Evolutionary conservation across 2,329 filamentous ascomycete genomes (phyloP), one percentile per base, ranked within the genome.

Genomic region (Chrysosphaeria jannelii): DNA sequence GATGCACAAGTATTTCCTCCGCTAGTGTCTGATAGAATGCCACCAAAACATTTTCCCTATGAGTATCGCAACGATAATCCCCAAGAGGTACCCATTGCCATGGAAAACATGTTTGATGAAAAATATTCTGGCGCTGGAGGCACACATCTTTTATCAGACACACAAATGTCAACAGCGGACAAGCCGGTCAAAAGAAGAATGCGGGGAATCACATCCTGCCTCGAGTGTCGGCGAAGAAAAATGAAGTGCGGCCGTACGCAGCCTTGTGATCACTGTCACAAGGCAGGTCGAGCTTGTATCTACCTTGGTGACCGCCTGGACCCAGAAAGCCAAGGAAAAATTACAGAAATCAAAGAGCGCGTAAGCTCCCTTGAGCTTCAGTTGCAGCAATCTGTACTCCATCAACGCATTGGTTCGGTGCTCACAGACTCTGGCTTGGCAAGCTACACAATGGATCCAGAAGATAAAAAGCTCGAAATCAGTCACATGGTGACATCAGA

Each of bases 311-410:
- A 62, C 1, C 55, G 62, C 12, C 47, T 71, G n/a, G 69, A 76
- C 39, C 54, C 67, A 29, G 59, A 58, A 6, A 61, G 61, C 25
- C 66, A 72, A 40, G 51, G 65, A 33, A 65, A 64, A 33, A 49
- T 78, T 25, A 68, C 65, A 4, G 65, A 75, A 35, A 66, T 78
- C 39, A 78, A 78, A 43, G 70, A 78, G 39, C 67, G 68, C 41
- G 70, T 76, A 41, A 68, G 67, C 13, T 60, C 57, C 6, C 44
- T 76, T 10, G 70, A 76, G 42, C 51, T 61, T 25, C 57, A 64
- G 26, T 48, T 76, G 5, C 70, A 75, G 40, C 48, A 62, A 20
- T 65, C 72, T 38, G 28, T 29, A 4, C 22, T 27, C 2, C 22
- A 25, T 13, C 29, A 25, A 6, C 29, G 24, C 10, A 24, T 23